A percentile compares a stretch with the other conserved stretches of the same genome.
Evolutionary conservation across 306 rosid species (phyloP).

Genomic region (Styphnolobium japonicum): DNA sequence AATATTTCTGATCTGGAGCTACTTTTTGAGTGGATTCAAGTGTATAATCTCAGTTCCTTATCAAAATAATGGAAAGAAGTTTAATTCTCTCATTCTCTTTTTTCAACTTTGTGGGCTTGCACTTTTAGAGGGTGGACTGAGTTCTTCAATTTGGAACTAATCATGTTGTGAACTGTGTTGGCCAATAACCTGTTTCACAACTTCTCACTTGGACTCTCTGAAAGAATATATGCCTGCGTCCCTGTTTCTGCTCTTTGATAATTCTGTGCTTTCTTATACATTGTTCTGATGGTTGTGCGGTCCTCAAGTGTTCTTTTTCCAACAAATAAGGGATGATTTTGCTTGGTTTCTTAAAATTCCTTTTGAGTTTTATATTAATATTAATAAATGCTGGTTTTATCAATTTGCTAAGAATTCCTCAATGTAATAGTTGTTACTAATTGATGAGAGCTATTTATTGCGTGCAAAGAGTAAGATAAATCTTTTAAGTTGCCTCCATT

Average conservation of each 20-base stretch:
- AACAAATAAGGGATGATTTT: neutral
- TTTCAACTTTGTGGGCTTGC: neutral
- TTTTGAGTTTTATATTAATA: neutral
- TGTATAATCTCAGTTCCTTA: neutral
- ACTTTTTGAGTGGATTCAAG: neutral
- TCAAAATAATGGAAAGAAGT: conserved; percentile 1
- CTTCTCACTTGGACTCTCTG: neutral
- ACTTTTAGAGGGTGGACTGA: neutral
- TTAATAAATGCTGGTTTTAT: neutral
- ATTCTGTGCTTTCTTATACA: conserved; percentile 12
- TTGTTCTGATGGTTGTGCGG: neutral
- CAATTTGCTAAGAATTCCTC: neutral
- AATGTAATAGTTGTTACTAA: neutral
- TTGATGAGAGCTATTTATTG: neutral
- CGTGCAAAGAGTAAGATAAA: neutral
- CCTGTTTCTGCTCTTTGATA: conserved; percentile 6
- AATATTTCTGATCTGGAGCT: neutral
- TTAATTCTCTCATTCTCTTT: neutral
- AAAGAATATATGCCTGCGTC: neutral
- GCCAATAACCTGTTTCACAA: neutral
- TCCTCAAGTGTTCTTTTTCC: neutral
- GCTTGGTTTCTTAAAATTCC: neutral
- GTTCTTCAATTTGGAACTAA: neutral
- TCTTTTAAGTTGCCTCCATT: neutral
- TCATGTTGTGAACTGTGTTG: neutral